Percentiles rank a stretch among this genome's conserved stretches.
Conservation (phyloP, 176 grass and related monocot species). For the Zoysia pacifica region DNA sequence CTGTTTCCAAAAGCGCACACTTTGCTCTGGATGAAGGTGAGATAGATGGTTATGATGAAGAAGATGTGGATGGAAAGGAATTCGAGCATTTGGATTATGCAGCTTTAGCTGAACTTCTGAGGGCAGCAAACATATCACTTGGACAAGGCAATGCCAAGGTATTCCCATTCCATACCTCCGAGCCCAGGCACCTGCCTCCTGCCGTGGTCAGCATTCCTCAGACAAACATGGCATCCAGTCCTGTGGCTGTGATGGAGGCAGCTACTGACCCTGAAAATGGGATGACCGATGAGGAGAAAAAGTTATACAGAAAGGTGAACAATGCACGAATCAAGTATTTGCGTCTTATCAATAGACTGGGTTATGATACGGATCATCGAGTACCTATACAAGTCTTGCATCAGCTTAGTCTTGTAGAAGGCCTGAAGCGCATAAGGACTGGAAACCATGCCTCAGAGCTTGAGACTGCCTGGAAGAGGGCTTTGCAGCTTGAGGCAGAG, state of each 20-base stretch:
- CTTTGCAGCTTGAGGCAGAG: constrained; percentile 64
- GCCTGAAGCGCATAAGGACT: constrained; percentile 55
- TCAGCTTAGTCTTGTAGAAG: constrained; percentile 66
- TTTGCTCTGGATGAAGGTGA: constrained; percentile 38
- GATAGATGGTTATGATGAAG: constrained; percentile 19
- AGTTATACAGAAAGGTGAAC: constrained; percentile 72
- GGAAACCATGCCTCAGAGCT: constrained; percentile 49
- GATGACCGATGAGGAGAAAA: constrained; percentile 76
- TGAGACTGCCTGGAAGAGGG: constrained; percentile 76
- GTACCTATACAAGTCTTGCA: constrained; percentile 70
- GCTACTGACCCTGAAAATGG: constrained; percentile 46
- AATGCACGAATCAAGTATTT: constrained; percentile 63
- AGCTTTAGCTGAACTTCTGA: constrained; percentile 55
- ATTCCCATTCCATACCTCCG: constrained; percentile 40
- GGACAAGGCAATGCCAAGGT: constrained; percentile 48
- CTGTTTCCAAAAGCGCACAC: constrained; percentile 30
- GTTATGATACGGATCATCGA: constrained; percentile 61
- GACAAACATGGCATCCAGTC: constrained; percentile 5
- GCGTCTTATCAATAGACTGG: constrained; percentile 63
- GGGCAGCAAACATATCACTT: constrained; percentile 37
- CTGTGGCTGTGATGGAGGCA: constrained; percentile 39
- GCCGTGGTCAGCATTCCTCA: constrained; percentile 28
- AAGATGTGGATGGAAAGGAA: constrained; percentile 40
- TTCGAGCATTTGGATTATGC: constrained; percentile 42
- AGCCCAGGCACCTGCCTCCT: neutral